Evolutionary conservation across 1,284 basidiomycete genomes (phyloP), one percentile per base, ranked within the genome.

Genomic region (Heterobasidion parviporum): DNA sequence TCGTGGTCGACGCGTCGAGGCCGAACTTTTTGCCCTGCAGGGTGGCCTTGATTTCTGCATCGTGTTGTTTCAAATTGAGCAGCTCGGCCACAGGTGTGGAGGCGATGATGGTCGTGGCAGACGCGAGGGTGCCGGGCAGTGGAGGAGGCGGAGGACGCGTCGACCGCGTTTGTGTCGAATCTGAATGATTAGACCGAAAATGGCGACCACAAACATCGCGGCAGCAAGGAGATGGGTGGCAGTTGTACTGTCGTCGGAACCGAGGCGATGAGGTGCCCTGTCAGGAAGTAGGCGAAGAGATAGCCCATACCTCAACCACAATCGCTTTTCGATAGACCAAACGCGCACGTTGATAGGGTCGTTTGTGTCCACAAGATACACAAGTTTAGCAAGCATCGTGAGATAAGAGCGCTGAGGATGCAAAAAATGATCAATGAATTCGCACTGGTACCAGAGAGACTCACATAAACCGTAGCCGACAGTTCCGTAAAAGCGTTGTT

Each of bases 71-170:
- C 4, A 2, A 1, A 45, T 45, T 71, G 12, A 81, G 70, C 44
- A 80, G 68, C n/a, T 70, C 64, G 6, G 72, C 76, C 57, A 79
- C 69, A 26, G 70, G 70, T 1, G 77, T 79, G 57, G 74, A 72
- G 12, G 74, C 78, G 8, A 77, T 78, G 56, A 80, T 73, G 34
- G 76, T 74, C 14, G 79, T 75, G 10, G 80, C 79, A 9, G 77
- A 77, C 12, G 77, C 79, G 54, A 81, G 77, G 6, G 80, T 81
- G 18, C 79, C 78, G 78, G 78, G 51, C 71, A 65, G 57, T 78
- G 75, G 44, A 67, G 68, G 32, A 81, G 68, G n/a, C 67, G 67
- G 18, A 82, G 69, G n/a, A n/a, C n/a, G n/a, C n/a, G n/a, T n/a
- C n/a, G n/a, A n/a, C n/a, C n/a, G n/a, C n/a, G n/a, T n/a, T n/a